Conservation (phyloP, 257 asterid species). For the Fraxinus quadrangulata region DNA sequence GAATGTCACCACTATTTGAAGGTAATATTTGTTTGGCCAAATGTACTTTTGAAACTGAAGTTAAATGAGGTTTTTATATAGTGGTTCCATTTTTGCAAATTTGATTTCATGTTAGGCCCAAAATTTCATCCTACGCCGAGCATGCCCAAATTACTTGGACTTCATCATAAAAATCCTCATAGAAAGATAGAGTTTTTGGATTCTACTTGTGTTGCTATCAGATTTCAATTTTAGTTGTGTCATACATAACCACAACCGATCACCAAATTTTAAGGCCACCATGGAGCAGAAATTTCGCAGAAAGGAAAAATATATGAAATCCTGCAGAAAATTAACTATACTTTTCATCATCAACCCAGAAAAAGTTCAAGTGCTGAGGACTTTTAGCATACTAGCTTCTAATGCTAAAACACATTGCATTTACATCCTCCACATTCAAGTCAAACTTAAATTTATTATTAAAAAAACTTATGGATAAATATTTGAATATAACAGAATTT, state of each 20-base stretch:
- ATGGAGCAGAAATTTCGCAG: neutral
- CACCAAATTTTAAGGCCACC: neutral
- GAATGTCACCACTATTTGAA: slow-evolving; percentile 12
- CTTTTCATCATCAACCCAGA: neutral
- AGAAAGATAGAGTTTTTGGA: neutral
- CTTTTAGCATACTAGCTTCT: neutral
- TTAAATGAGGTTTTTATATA: neutral
- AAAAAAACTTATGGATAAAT: neutral
- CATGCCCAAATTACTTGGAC: neutral
- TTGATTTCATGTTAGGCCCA: neutral
- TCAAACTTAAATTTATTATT: neutral
- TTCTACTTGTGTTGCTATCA: neutral
- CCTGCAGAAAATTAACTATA: neutral
- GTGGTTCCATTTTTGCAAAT: neutral
- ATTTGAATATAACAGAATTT: neutral
- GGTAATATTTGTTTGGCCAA: neutral
- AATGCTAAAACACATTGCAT: neutral
- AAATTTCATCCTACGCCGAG: neutral
- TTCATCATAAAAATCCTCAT: neutral
- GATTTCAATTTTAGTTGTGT: neutral
- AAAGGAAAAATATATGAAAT: neutral
- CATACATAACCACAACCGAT: neutral
- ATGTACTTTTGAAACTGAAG: neutral
- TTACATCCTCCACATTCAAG: neutral
- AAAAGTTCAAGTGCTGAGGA: neutral